Base-by-base conservation (phyloP, 257 asterid species). In the Solanum arcanum region DNA sequence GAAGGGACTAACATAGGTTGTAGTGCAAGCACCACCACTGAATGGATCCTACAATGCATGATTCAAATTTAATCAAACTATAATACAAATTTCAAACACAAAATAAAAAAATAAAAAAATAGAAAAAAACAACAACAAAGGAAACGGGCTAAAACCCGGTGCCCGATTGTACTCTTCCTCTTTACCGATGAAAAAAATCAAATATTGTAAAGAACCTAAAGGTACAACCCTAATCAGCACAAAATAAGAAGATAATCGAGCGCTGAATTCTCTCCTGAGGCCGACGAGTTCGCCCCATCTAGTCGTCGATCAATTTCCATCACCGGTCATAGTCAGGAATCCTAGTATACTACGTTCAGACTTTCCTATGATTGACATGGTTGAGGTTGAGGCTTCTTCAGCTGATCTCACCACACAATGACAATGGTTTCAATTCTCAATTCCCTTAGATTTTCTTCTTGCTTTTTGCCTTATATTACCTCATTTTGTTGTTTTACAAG, bases 151-250 rank as follows among this genome's bases (percentile, higher is more conserved):
- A 35, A 46, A 27, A 82, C 29, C 46, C 14, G 70, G 86, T 39
- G 31, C 83, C 10, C 15, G 16, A 52, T 82, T n/a, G 72, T 52
- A 52, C 47, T 20, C 35, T 46, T 37, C 13, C 25, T 6, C 44
- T 56, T 20, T 39, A 44, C 69, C 33, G 33, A 20, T 11, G 25
- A 44, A 9, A 33, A 80, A 42, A 14, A 59, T 20, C 27, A 9
- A 72, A 35, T 27, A 35, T 35, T 3, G 39, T 1, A 35, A 66
- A 66, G 9, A 25, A 66, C 87, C 41, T 84, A 44, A 88, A 76
- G 92, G 90, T 90, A 90, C 92, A 90, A 88, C 88, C 88, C 86
- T 88, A 77, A 80, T 68, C 21, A 66, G 90, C 89, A 88, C 86
- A 66, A 15, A 47, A 75, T 35, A 35, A 35, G 39, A 35, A 35